A percentile compares a stretch with the other conserved stretches of the same genome.
Conservation (phyloP, 2,329 filamentous ascomycete species). For the Sarocladiaceae sp. region DNA sequence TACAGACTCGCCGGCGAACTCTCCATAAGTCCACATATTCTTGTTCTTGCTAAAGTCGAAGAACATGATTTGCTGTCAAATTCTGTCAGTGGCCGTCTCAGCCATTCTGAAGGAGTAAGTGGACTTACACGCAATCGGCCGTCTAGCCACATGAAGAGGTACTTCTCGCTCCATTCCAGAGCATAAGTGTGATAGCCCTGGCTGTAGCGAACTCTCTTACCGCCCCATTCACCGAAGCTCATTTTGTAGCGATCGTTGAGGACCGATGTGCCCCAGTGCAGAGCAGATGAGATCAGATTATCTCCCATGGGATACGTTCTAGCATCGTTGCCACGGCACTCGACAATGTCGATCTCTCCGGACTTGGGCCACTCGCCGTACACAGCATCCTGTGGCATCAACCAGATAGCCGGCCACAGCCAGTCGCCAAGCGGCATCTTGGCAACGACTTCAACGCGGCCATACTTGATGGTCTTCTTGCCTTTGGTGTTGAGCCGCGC, state of each 20-base stretch:
- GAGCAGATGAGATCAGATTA: conserved; percentile 19
- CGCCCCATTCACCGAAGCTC: conserved; percentile 9
- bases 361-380: conserved; percentile 48
- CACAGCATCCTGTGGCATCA: conserved; percentile 43
- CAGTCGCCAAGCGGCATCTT: conserved; percentile 50
- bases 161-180: conserved; percentile 47
- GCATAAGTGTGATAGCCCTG: conserved; percentile 46
- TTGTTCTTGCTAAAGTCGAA: conserved; percentile 27
- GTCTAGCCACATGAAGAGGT: conserved; percentile 51
- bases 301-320: conserved; percentile 32
- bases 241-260: conserved; percentile 5
- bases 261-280: conserved; percentile 35
- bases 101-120: background rate
- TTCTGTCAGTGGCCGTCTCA: background rate
- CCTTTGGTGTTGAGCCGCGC: conserved; percentile 44
- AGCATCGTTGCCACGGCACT: conserved; percentile 46
- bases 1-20: conserved; percentile 32
- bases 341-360: conserved; percentile 51
- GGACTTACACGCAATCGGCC: conserved; percentile 21
- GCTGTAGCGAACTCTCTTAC: conserved; percentile 21
- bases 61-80: conserved; percentile 29
- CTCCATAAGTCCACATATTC: conserved; percentile 27
- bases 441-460: conserved; percentile 48
- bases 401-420: conserved; percentile 49
- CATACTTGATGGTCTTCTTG: conserved; percentile 41